Base-by-base conservation (phyloP, 495 filamentous ascomycete genomes). In the Chaetomidium leptoderma region DNA sequence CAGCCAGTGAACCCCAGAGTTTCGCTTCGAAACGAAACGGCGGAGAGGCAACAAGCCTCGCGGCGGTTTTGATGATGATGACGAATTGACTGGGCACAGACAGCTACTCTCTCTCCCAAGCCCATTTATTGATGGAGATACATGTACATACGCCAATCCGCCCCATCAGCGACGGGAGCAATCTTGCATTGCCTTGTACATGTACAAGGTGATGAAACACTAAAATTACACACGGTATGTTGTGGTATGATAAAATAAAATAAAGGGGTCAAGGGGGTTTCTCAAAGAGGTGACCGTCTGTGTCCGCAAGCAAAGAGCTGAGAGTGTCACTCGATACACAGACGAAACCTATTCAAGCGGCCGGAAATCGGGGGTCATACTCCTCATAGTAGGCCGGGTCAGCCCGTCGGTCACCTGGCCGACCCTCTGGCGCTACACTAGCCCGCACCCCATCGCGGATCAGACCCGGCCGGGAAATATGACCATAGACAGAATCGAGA, bases 331-430 rank as follows among this genome's bases (percentile, higher is more conserved):
- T n/a, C 37, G 16, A 16, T n/a, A 16, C 9, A 54, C 2, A 7
- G 30, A 37, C 17, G 4, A 21, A 29, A 45, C 27, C 13, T 17
- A 4, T 9, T 53, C 37, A 67, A 23, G 55, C 66, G 4, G 53
- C 58, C 13, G 65, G 65, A 40, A 63, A 68, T 23, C 61, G 63
- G 29, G 74, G 74, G 57, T 77, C 74, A 56, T 77, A 77, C 59
- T 75, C 74, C 46, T 75, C 73, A 27, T 64, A 60, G 50, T 67
- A 71, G 13, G 56, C 51, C 16, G 62, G 52, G 26, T 70, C 64
- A 29, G 50, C 37, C 54, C 69, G 55, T 45, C 63, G 55, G 39
- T 32, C 53, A 49, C 14, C 50, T 4, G 50, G 40, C 53, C 40
- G 23, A 23, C 3, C 13, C 17, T 50, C 42, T 24, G 51, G 45